These are phyloP conservation scores for Fusarium paranaense DNA, from an alignment of 2,329 filamentous ascomycete genomes.

Conservation along the genomic window DNA sequence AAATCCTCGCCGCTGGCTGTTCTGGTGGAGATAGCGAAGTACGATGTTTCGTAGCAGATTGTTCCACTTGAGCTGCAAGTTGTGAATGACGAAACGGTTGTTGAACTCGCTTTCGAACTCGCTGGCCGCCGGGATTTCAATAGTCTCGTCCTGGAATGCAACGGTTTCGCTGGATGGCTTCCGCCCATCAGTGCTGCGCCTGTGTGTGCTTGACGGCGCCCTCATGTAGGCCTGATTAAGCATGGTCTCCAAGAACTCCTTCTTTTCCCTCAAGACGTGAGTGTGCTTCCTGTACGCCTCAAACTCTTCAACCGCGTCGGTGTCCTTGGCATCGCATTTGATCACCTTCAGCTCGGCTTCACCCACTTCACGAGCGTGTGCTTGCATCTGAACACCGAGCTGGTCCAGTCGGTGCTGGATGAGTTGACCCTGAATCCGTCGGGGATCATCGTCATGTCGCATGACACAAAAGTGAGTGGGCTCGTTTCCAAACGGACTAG, in stretches of 20 bases:
- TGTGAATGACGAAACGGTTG: conserved; percentile 98
- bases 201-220: conserved; percentile 46
- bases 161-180: conserved; percentile 55
- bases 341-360: conserved; percentile 79
- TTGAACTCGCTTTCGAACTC: conserved; percentile 96
- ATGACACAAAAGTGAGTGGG: conserved; percentile 96
- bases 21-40: conserved; percentile 96
- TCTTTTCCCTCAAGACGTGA: conserved; percentile 67
- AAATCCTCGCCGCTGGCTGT: conserved; percentile 93
- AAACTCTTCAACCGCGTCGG: conserved; percentile 66
- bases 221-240: conserved; percentile 60
- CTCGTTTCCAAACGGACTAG: conserved; percentile 92
- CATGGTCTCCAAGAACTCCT: conserved; percentile 69
- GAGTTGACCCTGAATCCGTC: conserved; percentile 86
- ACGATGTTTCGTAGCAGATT: conserved; percentile 96
- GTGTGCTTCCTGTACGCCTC: conserved; percentile 70
- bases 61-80: conserved; percentile 98
- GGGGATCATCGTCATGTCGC: conserved; percentile 89
- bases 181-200: conserved; percentile 40
- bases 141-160: conserved; percentile 67
- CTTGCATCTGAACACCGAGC: conserved; percentile 80
- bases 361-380: conserved; percentile 78
- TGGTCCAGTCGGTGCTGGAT: conserved; percentile 84
- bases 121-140: conserved; percentile 76
- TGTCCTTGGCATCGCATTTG: conserved; percentile 62